These are phyloP conservation scores for Haplographium delicatum DNA, from an alignment of 495 filamentous ascomycete species.

Conservation along the genomic window DNA sequence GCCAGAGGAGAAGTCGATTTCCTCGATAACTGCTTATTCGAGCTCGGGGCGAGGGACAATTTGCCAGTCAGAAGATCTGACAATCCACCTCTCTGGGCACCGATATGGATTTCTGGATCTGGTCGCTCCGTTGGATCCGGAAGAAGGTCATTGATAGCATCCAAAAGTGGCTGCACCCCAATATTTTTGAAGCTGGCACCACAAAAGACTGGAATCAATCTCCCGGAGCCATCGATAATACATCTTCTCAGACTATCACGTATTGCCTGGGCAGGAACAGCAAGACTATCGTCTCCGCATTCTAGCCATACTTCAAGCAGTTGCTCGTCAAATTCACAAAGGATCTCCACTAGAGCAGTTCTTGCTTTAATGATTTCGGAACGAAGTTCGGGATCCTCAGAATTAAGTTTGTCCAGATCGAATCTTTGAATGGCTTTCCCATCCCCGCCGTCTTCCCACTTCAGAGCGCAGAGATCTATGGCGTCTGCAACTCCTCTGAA, in stretches of 20 bases:
- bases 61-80: conserved; percentile 38
- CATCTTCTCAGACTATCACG: conserved; percentile 67
- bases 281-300: conserved; percentile 62
- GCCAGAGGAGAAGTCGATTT: conserved; percentile 13
- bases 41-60: conserved; percentile 28
- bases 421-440: conserved; percentile 55
- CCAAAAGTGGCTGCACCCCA: conserved; percentile 88
- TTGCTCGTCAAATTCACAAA: conserved; percentile 81
- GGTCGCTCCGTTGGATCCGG: conserved; percentile 76
- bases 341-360: conserved; percentile 67
- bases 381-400: conserved; percentile 40
- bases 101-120: conserved; percentile 70
- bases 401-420: conserved; percentile 44
- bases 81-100: conserved; percentile 46
- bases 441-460: conserved; percentile 57
- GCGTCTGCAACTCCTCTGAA: conserved; percentile 83
- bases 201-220: conserved; percentile 81
- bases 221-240: conserved; percentile 53
- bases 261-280: conserved; percentile 60
- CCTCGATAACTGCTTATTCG: conserved; percentile 26
- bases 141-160: conserved; percentile 80
- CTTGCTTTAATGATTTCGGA: conserved; percentile 74
- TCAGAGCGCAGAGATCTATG: conserved; percentile 47
- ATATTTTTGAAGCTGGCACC: conserved; percentile 92
- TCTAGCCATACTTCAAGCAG: conserved; percentile 83